These are phyloP conservation scores for Phylloporus scabripes DNA, from an alignment of 768 basidiomycete species.

Conservation along the genomic window DNA sequence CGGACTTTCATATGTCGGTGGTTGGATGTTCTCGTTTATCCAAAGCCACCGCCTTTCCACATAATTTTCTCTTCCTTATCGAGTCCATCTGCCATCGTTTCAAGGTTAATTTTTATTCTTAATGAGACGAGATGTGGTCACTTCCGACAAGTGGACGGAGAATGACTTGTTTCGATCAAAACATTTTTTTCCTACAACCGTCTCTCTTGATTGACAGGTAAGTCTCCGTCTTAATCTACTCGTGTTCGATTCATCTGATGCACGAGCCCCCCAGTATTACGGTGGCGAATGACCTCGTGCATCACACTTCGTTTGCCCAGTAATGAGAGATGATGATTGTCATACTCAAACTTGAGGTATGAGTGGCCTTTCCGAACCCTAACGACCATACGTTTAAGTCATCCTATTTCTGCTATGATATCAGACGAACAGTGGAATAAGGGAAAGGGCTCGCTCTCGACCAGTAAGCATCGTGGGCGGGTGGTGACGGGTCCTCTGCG, in stretches of 20 bases:
- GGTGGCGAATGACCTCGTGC: slow-evolving; percentile 23
- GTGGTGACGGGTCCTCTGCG: slow-evolving; percentile 8
- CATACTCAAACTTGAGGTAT: slow-evolving; percentile 13
- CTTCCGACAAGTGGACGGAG: slow-evolving; percentile 13
- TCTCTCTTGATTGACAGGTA: slow-evolving; percentile 6
- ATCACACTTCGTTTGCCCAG: slow-evolving; percentile 19
- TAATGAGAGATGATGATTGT: slow-evolving; percentile 5
- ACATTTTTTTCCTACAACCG: slow-evolving; percentile 16
- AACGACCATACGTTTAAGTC: slow-evolving; percentile 9
- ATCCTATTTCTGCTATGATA: slow-evolving; percentile 16
- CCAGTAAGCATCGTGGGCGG: slow-evolving; percentile 2
- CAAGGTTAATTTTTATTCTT: slow-evolving; percentile 9
- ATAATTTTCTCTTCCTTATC: slow-evolving; percentile 19
- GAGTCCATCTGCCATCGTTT: slow-evolving; percentile 17
- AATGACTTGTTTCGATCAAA: slow-evolving; percentile 11
- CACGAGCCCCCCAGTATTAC: slow-evolving; percentile 9
- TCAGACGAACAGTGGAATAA: slow-evolving; percentile 7
- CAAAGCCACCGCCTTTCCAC: slow-evolving; percentile 21
- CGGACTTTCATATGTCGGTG: slow-evolving; percentile 31
- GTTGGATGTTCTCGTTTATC: slow-evolving; percentile 20
- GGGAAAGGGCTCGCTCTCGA: slow-evolving; percentile 5
- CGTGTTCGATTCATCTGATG: slow-evolving; percentile 11
- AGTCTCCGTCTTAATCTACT: slow-evolving; percentile 17
- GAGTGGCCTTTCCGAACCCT: slow-evolving; percentile 13
- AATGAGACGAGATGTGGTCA: slow-evolving; percentile 15